Base-by-base conservation (phyloP, 768 basidiomycete genomes). In the Phanerochaete carnosa region DNA sequence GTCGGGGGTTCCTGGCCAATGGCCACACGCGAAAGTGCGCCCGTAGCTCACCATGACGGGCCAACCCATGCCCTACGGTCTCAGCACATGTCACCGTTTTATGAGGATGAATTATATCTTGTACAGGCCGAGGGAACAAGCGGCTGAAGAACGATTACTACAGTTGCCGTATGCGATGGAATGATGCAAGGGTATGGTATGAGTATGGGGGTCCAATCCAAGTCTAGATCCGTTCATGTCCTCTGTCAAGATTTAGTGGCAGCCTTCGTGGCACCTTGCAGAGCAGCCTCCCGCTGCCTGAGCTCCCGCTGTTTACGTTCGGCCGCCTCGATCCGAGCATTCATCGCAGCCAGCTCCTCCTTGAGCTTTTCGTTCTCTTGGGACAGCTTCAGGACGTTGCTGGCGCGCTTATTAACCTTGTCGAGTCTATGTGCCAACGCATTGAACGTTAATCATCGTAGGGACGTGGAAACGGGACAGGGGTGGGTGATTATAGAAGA, bases 311-410 rank as follows among this genome's bases (percentile, higher is more conserved):
- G 82, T 64, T 80, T 81, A 59, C 83, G 81, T 73, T 92, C 90
- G 22, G 86, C 88, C 15, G 86, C 86, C 74, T 90, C 88, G 65
- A 92, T 76, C 65, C 89, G 75, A 63, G 88, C 88, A 22, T 82
- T 79, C 86, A 92, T 88, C 53, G 84, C 88, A 68, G 79, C 84
- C 68, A 93, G 80, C 73, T 91, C 85, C 53, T 81, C 86, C 73
- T 88, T 86, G 62, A 93, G 76, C 72, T 86, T 88, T 72, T 89
- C 87, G 71, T 92, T 88, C 78, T 93, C 90, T 75, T 88, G 80
- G 23, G 87, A 80, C 35, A 93, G 78, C 68, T 88, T 90, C 69
- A 89, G 71, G 60, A 92, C 88, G 72, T 88, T 91, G 66, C 87
- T 89, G 45, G 84, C 86, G 62, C 90, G 85, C 74, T 91, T 92